Evolutionary conservation across 2,329 filamentous ascomycete genomes (phyloP), one percentile per base, ranked within the genome.

Genomic region (Aspergillus quadrilineatus): DNA sequence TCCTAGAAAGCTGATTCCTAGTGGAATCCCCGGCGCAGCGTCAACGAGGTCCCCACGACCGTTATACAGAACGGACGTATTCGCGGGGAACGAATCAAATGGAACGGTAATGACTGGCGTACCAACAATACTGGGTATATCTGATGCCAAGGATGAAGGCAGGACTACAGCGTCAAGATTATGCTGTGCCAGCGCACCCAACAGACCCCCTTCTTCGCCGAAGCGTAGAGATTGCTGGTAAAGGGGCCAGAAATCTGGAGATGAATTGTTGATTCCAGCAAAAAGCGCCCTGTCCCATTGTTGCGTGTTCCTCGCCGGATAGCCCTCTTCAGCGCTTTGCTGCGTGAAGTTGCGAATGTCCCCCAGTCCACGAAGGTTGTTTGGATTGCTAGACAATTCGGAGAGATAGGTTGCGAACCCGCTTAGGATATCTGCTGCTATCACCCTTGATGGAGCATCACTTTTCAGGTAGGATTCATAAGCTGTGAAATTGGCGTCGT

Each of bases 1-100:
- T 0, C 86, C 88, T 45, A 88, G 73, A 63, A 89, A 89, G 6
- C 78, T 79, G 9, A 90, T 71, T 0, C 87, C 87, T 64, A 88
- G 87, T 22, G 79, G 79, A 26, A 84, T 69, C 15, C 82, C 82
- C 0, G 85, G 85, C 0, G 75, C 85, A 0, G 72, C 75, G 0
- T 72, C 70, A 7, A 84, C 80, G 6, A 88, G 70, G n/a, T 80
- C 76, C 0, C 82, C 80, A 6, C 80, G 73, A 0, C 59, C 53
- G 51, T 82, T 80, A 36, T 69, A 70, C 15, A 45, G 9, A 26
- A 56, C 22, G 70, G 65, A 72, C 5, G 79, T 80, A 30, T 79
- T 78, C 0, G 71, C 61, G 0, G 83, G 82, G 50, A 80, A 82
- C 41, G 78, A 79, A 0, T 86, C 85, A 55, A 89, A 71, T 0